phyloP scores from a whole-genome alignment of 164 flowering plant species.

The Saururus chinensis region DNA sequence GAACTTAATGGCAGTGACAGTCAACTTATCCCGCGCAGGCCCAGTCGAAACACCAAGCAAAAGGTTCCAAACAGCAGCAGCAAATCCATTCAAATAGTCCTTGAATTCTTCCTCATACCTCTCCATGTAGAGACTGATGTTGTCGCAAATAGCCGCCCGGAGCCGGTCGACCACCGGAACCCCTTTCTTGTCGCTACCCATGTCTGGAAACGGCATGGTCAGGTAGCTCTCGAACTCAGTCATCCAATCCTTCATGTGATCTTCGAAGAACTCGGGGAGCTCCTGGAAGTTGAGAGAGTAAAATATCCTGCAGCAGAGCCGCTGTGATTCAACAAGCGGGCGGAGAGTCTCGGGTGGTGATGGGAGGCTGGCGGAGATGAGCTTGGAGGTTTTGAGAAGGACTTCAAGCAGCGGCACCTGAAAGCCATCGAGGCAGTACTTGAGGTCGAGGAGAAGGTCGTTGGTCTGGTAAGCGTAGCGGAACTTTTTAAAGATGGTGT shows the following conservation, averaged over 20 bases:
- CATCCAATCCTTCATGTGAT: conserved; percentile 94
- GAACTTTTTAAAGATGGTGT: conserved; percentile 79
- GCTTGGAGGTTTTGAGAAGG: conserved; percentile 45
- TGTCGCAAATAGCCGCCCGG: conserved; percentile 87
- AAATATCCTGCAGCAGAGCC: conserved; percentile 81
- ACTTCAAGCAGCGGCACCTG: conserved; percentile 56
- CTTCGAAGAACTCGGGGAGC: conserved; percentile 90
- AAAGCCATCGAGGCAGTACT: conserved; percentile 74
- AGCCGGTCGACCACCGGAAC: conserved; percentile 53
- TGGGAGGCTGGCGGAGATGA: conserved; percentile 36
- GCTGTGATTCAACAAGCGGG: conserved; percentile 66
- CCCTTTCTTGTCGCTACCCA: conserved; percentile 47
- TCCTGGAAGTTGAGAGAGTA: conserved; percentile 80
- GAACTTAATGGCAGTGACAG: conserved; percentile 73
- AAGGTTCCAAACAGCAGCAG: conserved; percentile 60
- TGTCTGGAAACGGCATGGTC: conserved; percentile 33
- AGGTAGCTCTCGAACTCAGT: conserved; percentile 62
- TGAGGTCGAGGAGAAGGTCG: conserved; percentile 64
- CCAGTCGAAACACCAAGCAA: conserved; percentile 45
- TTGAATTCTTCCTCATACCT: conserved; percentile 85
- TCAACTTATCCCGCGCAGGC: conserved; percentile 54
- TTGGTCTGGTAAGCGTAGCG: conserved; percentile 60
- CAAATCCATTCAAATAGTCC: conserved; percentile 56
- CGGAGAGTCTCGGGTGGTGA: conserved; percentile 19
- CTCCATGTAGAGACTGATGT: conserved; percentile 82